phyloP scores from a whole-genome alignment of 345 rosid genomes.

The Salix udensis region DNA sequence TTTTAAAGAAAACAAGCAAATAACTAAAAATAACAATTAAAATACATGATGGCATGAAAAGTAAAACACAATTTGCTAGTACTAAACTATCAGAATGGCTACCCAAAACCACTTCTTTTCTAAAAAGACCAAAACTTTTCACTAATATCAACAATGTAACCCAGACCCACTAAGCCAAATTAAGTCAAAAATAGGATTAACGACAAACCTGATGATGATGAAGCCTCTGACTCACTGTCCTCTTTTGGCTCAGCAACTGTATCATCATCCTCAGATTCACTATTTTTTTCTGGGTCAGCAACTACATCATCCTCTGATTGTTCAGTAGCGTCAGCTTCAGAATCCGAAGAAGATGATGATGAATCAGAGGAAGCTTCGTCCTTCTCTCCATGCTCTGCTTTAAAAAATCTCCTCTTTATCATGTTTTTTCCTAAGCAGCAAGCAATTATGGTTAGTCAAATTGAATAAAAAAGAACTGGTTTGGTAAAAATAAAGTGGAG shows the following conservation, averaged over 20 bases:
- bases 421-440: conserved; percentile 19
- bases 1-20: background rate
- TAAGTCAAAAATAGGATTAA: background rate
- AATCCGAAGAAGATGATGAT: conserved; percentile 56
- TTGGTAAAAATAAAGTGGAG: background rate
- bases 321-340: conserved; percentile 49
- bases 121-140: background rate
- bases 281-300: conserved; percentile 26
- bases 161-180: background rate
- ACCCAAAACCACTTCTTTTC: background rate
- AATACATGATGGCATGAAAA: background rate
- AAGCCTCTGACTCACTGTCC: conserved; percentile 24
- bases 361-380: conserved; percentile 56
- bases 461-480: background rate
- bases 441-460: background rate
- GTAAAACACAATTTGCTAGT: background rate
- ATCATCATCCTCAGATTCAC: conserved; percentile 36
- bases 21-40: background rate
- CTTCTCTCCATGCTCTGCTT: conserved; percentile 64
- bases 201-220: conserved; percentile 59
- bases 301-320: conserved; percentile 43
- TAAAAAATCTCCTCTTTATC: conserved; percentile 85
- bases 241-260: conserved; percentile 29
- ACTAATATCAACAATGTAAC: background rate
- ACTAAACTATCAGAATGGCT: background rate